A percentile compares a stretch with the other conserved stretches of the same genome.
Evolutionary conservation across 2,329 filamentous ascomycete species (phyloP).

Genomic region (Fusarium sp.): DNA sequence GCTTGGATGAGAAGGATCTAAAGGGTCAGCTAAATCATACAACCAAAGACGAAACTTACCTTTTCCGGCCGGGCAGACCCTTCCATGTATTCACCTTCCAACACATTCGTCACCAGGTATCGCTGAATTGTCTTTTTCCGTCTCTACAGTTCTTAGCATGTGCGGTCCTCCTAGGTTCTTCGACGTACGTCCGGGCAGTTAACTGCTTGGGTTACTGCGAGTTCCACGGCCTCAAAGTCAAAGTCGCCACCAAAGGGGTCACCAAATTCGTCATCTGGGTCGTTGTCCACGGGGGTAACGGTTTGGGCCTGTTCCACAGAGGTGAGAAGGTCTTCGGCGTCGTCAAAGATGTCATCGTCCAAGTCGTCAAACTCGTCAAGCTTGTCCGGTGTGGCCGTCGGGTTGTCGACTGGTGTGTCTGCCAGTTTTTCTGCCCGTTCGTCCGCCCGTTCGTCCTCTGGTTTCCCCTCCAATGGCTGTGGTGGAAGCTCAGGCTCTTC

Average conservation of each 20-base stretch:
- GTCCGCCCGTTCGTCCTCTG: slow-evolving; percentile 5
- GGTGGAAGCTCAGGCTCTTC: neutral
- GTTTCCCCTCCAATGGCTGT: neutral
- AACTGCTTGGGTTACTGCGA: slow-evolving; percentile 76
- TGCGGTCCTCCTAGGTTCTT: slow-evolving; percentile 39
- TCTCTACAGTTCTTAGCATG: slow-evolving; percentile 76
- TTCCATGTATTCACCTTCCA: slow-evolving; percentile 75
- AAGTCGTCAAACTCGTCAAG: slow-evolving; percentile 73
- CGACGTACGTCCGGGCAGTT: slow-evolving; percentile 53
- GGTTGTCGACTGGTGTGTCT: neutral
- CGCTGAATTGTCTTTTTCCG: slow-evolving; percentile 84
- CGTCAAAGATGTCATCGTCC: slow-evolving; percentile 70
- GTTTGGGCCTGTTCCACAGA: slow-evolving; percentile 30
- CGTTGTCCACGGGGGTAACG: slow-evolving; percentile 9
- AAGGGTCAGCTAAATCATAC: slow-evolving; percentile 26
- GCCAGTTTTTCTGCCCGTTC: neutral
- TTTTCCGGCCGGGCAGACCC: slow-evolving; percentile 75
- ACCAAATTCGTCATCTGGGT: slow-evolving; percentile 49
- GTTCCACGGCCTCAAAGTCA: slow-evolving; percentile 82
- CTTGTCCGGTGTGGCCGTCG: neutral
- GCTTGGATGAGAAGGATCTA: slow-evolving; percentile 85
- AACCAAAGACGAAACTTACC: slow-evolving; percentile 59
- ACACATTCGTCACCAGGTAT: slow-evolving; percentile 81
- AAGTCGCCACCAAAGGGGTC: slow-evolving; percentile 73
- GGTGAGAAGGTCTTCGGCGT: slow-evolving; percentile 50